Conservation (phyloP, 2,329 filamentous ascomycete genomes). For the Calonectria pseudoreteaudii region DNA sequence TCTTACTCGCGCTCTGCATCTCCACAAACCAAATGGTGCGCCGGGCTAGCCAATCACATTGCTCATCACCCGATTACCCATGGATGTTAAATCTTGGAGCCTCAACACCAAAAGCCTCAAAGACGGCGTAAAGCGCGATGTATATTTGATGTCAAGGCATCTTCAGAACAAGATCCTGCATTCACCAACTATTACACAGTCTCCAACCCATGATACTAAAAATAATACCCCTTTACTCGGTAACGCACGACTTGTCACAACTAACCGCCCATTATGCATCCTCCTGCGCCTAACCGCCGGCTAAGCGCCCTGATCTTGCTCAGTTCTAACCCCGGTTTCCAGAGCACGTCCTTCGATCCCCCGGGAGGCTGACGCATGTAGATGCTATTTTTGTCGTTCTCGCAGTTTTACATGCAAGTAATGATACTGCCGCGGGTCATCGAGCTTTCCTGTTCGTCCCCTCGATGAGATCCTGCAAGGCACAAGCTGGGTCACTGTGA, state of each 20-base stretch:
- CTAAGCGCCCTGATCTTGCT: conserved; percentile 39
- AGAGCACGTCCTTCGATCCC: conserved; percentile 28
- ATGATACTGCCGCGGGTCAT: background rate
- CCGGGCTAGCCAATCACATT: conserved; percentile 32
- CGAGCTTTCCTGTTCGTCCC: conserved; percentile 8
- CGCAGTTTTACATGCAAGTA: conserved; percentile 7
- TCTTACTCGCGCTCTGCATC: background rate
- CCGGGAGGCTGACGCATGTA: background rate
- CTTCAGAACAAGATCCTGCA: background rate
- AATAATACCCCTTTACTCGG: conserved; percentile 14
- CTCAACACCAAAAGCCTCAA: conserved; percentile 40
- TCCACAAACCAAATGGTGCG: background rate
- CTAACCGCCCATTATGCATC: conserved; percentile 28
- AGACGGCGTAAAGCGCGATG: background rate
- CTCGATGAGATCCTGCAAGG: conserved; percentile 13
- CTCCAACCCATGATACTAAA: conserved; percentile 23
- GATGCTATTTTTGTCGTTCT: conserved; percentile 5
- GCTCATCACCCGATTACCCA: background rate
- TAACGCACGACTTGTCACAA: conserved; percentile 20
- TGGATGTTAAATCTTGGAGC: conserved; percentile 35
- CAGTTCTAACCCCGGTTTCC: conserved; percentile 24
- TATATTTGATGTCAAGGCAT: background rate
- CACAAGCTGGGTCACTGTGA: conserved; percentile 11
- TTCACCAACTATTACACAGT: background rate
- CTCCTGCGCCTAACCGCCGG: conserved; percentile 35